These are phyloP conservation scores for Pezicula carpinea DNA, from an alignment of 2,329 filamentous ascomycete species.

Conservation along the genomic window DNA sequence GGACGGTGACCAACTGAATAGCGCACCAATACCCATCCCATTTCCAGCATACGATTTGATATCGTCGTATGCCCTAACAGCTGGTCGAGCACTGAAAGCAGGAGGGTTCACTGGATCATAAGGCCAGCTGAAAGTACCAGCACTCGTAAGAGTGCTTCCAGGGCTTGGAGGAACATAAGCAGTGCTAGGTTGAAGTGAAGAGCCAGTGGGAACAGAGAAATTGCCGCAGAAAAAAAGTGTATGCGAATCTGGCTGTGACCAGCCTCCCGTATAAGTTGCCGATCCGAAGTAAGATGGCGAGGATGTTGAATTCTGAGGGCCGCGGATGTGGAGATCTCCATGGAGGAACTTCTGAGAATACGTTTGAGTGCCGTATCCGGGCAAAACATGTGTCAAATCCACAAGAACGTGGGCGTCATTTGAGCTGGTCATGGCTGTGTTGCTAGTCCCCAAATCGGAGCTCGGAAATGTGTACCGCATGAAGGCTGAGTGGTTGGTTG, in stretches of 20 bases:
- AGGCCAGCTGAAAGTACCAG: background rate
- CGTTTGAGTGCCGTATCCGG: background rate
- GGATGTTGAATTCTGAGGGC: background rate
- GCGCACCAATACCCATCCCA: background rate
- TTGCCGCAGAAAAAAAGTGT: background rate
- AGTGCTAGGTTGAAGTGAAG: background rate
- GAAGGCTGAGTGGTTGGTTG: background rate
- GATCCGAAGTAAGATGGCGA: background rate
- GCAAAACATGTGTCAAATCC: background rate
- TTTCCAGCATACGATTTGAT: background rate
- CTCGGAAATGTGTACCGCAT: background rate
- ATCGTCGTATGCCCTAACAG: background rate
- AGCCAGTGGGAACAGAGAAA: background rate
- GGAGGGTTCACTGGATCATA: background rate
- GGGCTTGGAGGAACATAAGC: background rate
- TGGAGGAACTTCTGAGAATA: background rate
- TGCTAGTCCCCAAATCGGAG: background rate
- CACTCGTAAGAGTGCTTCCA: background rate
- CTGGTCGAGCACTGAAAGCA: background rate
- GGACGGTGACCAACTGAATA: background rate
- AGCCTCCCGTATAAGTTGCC: background rate
- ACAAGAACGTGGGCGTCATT: background rate
- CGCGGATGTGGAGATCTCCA: background rate
- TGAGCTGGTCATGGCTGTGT: background rate
- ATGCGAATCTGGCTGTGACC: background rate